phyloP scores from a whole-genome alignment of 169 alveolate species.

The Plasmodium billcollinsi region DNA sequence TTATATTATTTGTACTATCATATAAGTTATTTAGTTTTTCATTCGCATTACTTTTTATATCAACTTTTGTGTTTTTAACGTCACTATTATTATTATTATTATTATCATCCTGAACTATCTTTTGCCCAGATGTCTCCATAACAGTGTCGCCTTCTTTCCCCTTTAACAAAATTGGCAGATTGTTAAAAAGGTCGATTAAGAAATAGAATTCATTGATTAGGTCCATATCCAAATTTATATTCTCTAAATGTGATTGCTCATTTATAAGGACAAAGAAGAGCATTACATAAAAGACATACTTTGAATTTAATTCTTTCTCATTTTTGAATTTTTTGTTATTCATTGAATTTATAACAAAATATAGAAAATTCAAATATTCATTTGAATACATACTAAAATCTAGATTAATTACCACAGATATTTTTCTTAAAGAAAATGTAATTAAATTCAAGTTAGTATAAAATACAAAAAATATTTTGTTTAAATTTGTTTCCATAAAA shows the following conservation, averaged over 20 bases:
- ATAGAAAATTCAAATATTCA: constrained; percentile 20
- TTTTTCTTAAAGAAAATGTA: background rate
- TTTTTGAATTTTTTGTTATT: background rate
- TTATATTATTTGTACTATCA: too few relatives aligned
- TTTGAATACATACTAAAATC: constrained; percentile 23
- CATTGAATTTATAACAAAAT: background rate
- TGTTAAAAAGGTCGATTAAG: constrained; percentile 9
- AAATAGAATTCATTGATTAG: constrained; percentile 13
- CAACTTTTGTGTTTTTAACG: too few relatives aligned
- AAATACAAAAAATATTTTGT: constrained; percentile 36
- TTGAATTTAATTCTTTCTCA: constrained; percentile 9
- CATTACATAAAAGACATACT: constrained; percentile 12
- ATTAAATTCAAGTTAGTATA: constrained; percentile 13
- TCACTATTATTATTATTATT: too few relatives aligned
- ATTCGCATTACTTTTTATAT: too few relatives aligned
- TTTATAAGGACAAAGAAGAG: constrained; percentile 35
- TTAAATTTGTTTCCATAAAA: background rate
- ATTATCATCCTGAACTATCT: too few relatives aligned
- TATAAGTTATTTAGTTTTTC: too few relatives aligned
- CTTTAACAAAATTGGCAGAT: background rate
- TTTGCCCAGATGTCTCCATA: background rate
- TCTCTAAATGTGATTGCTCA: constrained; percentile 24
- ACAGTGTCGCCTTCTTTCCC: background rate
- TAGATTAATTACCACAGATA: constrained; percentile 8
- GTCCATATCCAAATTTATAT: constrained; percentile 12